phyloP scores from a whole-genome alignment of 1,284 basidiomycete genomes.

The Ceratorhiza oryzae-sativae region DNA sequence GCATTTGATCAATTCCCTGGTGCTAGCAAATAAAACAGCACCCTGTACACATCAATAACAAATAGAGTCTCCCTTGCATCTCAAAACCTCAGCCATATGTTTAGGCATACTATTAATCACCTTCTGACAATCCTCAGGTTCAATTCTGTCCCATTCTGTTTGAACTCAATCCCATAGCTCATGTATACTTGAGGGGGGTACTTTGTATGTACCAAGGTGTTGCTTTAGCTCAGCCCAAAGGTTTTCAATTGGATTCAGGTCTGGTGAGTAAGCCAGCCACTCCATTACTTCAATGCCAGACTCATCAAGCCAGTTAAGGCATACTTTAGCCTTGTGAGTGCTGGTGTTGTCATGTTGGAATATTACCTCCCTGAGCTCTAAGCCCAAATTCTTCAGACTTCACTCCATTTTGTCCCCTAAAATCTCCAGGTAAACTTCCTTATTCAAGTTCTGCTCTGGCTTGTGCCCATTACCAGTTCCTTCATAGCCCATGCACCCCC shows the following conservation, averaged over 20 bases:
- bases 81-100: background rate
- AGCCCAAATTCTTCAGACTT: slow-evolving; percentile 19
- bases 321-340: slow-evolving; percentile 16
- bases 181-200: slow-evolving; percentile 5
- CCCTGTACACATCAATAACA: background rate
- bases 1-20: background rate
- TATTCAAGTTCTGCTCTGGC: background rate
- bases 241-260: slow-evolving; percentile 40
- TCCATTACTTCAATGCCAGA: slow-evolving; percentile 18
- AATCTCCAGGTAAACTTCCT: slow-evolving; percentile 4
- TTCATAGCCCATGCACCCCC: slow-evolving; percentile 10
- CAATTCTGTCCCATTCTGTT: slow-evolving; percentile 16
- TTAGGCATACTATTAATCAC: slow-evolving; percentile 38
- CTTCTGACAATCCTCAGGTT: background rate
- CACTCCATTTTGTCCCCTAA: background rate
- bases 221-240: slow-evolving; percentile 34
- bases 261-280: slow-evolving; percentile 37
- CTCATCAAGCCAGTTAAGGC: slow-evolving; percentile 32
- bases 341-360: slow-evolving; percentile 37
- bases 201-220: background rate
- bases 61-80: slow-evolving; percentile 10
- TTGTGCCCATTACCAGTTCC: slow-evolving; percentile 1
- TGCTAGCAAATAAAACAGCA: background rate
- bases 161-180: slow-evolving; percentile 28
- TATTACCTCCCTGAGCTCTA: background rate